Base-by-base conservation (phyloP, 345 rosid species). In the Sapria himalayana region DNA sequence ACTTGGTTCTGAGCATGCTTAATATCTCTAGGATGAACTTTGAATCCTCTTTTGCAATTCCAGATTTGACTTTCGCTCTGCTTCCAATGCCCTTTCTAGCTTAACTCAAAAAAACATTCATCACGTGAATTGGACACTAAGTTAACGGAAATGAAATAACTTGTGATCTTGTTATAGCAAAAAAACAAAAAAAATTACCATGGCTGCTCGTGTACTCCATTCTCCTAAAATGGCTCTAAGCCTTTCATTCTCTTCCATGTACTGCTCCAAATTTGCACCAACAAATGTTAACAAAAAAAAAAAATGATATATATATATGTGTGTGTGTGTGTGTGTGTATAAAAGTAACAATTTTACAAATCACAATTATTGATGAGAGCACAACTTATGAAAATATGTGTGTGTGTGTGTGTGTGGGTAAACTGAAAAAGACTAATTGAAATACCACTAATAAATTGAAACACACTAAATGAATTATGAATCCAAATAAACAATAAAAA, bases 41-140 rank as follows among this genome's bases (percentile, higher is more conserved):
- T n/a, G n/a, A 18, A 81, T 40, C 63, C 62, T 80, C 72, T 59
- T 81, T 50, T 73, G 97, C 63, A 81, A 49, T 47, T 85, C 94
- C 0, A 76, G 61, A 60, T 73, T 85, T 16, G 89, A 69, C 71
- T 79, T 63, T 47, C 80, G 71, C 57, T 85, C 96, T 25, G 54
- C 60, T 56, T 78, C 96, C 70, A 81, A 54, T 15, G 97, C 81
- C 57, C 97, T 68, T 56, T 81, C 92, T 43, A 86, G 97, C 97
- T 72, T 18, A 7, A 7, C 7, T 22, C 20, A 1, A 1, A 14
- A 4, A 18, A 24, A 16, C 12, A 41, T 14, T 17, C 21, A 19
- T 13, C 3, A 24, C 15, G 14, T 4, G 16, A 25, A 15, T 24
- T n/a, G n/a, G n/a, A n/a, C n/a, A n/a, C n/a, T n/a, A n/a, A n/a